A percentile compares a stretch with the other conserved stretches of the same genome.
phyloP scores from a whole-genome alignment of 148 eudicot species.

The Fallopia convolvulus region DNA sequence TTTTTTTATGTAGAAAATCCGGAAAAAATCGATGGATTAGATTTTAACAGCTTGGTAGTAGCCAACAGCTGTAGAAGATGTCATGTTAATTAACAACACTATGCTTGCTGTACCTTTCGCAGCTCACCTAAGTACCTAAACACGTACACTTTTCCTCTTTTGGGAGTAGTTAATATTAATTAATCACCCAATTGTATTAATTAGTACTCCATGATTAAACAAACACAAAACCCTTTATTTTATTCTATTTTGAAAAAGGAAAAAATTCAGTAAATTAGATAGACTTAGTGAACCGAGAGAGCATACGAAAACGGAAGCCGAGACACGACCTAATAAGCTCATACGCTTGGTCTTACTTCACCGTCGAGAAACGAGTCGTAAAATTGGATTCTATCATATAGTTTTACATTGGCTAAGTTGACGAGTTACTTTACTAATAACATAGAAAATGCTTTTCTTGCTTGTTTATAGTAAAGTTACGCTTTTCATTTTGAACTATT shows the following conservation, averaged over 20 bases:
- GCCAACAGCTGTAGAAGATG: not conserved
- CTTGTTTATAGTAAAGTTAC: too few relatives aligned
- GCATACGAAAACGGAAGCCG: too few relatives aligned
- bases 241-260: too few relatives aligned
- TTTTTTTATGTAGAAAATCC: not conserved
- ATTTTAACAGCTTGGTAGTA: slow-evolving; percentile 3
- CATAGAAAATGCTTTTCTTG: too few relatives aligned
- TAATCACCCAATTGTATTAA: not conserved
- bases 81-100: slow-evolving; percentile 1
- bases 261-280: too few relatives aligned
- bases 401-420: not conserved
- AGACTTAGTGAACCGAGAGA: too few relatives aligned
- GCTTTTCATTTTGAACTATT: too few relatives aligned
- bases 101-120: not conserved
- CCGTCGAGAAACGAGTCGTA: not conserved
- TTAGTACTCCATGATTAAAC: not conserved
- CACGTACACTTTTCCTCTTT: not conserved
- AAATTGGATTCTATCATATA: not conserved
- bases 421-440: not conserved
- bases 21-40: not conserved
- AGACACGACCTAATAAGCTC: too few relatives aligned
- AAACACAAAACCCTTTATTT: not conserved
- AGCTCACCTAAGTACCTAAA: not conserved
- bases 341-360: too few relatives aligned
- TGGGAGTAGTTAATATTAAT: not conserved